A percentile compares a stretch with the other conserved stretches of the same genome.
phyloP scores from a whole-genome alignment of 2,329 filamentous ascomycete genomes.

The Pseudogymnoascus sp. region DNA sequence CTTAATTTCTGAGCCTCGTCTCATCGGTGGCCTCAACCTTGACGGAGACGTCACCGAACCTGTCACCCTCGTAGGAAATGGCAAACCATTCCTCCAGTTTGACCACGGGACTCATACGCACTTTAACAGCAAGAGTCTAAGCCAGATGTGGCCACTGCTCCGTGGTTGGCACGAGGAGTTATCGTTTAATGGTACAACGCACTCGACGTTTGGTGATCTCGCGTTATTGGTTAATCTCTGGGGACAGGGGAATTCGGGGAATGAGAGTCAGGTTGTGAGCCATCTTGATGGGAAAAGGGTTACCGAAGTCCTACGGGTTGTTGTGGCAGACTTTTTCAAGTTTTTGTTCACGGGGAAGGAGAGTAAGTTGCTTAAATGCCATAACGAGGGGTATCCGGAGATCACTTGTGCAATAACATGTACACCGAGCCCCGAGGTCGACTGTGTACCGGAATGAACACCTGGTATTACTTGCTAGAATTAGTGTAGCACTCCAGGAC shows the following conservation, averaged over 20 bases:
- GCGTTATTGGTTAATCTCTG: slow-evolving; percentile 23
- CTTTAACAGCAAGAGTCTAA: slow-evolving; percentile 19
- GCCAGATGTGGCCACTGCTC: slow-evolving; percentile 21
- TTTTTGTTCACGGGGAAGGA: slow-evolving; percentile 22
- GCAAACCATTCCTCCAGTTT: neutral
- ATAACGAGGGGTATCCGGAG: slow-evolving; percentile 18
- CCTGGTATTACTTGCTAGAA: too few species aligned
- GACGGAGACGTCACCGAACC: slow-evolving; percentile 29
- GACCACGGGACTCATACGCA: neutral
- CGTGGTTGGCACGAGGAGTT: slow-evolving; percentile 29
- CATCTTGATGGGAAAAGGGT: slow-evolving; percentile 24
- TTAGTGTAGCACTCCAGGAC: too few species aligned
- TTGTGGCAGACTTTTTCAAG: slow-evolving; percentile 27
- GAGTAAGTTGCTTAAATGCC: slow-evolving; percentile 12
- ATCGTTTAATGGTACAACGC: slow-evolving; percentile 23
- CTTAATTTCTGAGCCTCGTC: slow-evolving; percentile 25
- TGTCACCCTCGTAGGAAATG: neutral
- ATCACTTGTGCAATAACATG: slow-evolving; percentile 11
- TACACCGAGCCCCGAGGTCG: neutral
- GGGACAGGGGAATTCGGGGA: slow-evolving; percentile 15
- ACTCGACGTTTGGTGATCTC: slow-evolving; percentile 30
- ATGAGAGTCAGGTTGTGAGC: slow-evolving; percentile 22
- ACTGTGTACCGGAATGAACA: too few species aligned
- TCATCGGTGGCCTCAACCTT: slow-evolving; percentile 31
- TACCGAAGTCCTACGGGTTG: slow-evolving; percentile 25